Evolutionary conservation across 306 rosid species (phyloP).

Genomic region (Lathyrus tuberosus): DNA sequence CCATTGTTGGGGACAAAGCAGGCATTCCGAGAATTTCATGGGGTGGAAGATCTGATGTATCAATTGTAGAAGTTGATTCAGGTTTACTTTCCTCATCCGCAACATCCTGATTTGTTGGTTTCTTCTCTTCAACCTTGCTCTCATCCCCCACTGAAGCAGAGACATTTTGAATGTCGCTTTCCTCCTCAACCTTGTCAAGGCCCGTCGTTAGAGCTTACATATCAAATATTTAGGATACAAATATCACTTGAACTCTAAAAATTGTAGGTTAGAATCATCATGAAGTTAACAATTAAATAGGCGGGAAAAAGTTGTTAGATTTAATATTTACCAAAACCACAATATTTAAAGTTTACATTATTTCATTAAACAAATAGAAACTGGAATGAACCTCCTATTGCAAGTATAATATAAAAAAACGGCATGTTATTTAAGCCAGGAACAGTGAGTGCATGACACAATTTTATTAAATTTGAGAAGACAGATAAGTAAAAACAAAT

Average conservation of each 20-base stretch:
- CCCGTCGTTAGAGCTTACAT: slow-evolving; percentile 46
- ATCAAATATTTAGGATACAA: slow-evolving; percentile 37
- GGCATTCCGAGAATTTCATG: slow-evolving; percentile 86
- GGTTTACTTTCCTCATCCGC: slow-evolving; percentile 48
- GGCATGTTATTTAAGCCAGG: slow-evolving; percentile 25
- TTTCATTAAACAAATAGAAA: slow-evolving; percentile 18
- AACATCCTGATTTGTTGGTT: slow-evolving; percentile 46
- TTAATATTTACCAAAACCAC: slow-evolving; percentile 31
- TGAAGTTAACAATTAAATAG: slow-evolving; percentile 25
- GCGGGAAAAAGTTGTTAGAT: slow-evolving; percentile 10
- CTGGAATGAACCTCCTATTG: slow-evolving; percentile 23
- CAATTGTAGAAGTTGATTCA: slow-evolving; percentile 63
- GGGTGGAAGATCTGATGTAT: slow-evolving; percentile 77
- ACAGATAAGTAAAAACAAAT: slow-evolving; percentile 25
- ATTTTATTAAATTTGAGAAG: slow-evolving; percentile 12
- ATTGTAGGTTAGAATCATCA: slow-evolving; percentile 17
- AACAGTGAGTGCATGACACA: background rate
- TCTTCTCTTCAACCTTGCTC: slow-evolving; percentile 52
- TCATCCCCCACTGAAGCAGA: slow-evolving; percentile 57
- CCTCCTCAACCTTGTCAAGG: slow-evolving; percentile 82
- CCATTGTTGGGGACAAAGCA: slow-evolving; percentile 98
- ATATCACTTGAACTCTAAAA: slow-evolving; percentile 28
- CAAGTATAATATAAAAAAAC: slow-evolving; percentile 2
- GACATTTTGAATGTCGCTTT: slow-evolving; percentile 74
- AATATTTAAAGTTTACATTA: slow-evolving; percentile 19